A percentile compares a stretch with the other conserved stretches of the same genome.
Conservation (phyloP, 148 eudicot genomes). For the Rhododendron mucronatum region DNA sequence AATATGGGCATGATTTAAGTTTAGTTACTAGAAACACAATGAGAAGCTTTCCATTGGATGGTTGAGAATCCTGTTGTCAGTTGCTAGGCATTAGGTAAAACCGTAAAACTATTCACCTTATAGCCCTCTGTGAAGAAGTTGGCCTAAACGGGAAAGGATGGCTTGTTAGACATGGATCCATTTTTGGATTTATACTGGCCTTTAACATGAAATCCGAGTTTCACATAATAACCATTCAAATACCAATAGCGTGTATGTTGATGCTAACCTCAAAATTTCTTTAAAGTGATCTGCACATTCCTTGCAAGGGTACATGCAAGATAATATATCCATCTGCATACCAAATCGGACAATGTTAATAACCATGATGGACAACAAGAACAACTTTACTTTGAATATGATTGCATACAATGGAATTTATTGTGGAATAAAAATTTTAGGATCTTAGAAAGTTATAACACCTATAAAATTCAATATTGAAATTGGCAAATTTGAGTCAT, state of each 20-base stretch:
- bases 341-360: neutral
- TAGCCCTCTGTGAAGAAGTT: neutral
- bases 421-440: neutral
- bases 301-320: slow-evolving; percentile 2
- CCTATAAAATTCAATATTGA: neutral
- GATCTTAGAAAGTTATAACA: neutral
- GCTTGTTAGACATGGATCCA: neutral
- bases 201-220: neutral
- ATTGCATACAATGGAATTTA: neutral
- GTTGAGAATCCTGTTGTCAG: neutral
- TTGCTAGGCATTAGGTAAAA: neutral
- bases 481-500: neutral
- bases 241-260: neutral
- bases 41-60: neutral
- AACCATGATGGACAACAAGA: neutral
- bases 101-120: neutral
- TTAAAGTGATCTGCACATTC: slow-evolving; percentile 1
- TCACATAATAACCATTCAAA: neutral
- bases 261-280: slow-evolving; percentile 35
- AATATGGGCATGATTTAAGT: neutral
- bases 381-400: neutral
- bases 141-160: neutral
- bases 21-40: neutral
- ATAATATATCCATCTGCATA: neutral
- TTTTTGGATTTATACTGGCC: neutral